A percentile compares a stretch with the other conserved stretches of the same genome.
Conservation (phyloP, 148 eudicot species). For the Diospyros lotus region DNA sequence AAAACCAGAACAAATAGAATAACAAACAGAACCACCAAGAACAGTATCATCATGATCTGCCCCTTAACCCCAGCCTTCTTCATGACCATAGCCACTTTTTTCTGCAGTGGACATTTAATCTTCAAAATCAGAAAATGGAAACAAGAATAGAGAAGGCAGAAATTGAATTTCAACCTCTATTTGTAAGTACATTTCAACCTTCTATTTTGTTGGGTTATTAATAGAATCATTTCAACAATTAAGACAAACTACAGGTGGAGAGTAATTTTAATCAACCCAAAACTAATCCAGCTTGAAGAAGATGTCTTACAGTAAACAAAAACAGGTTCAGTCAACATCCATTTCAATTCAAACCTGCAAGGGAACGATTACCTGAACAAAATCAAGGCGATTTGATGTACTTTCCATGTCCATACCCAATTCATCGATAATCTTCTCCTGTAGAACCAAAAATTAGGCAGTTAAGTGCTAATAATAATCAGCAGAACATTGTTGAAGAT, state of each 20-base stretch:
- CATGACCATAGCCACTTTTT: constrained; percentile 86
- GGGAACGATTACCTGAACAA: constrained; percentile 68
- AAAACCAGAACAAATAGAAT: constrained; percentile 79
- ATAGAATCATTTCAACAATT: neutral
- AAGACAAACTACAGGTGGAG: too few species aligned
- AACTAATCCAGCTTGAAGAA: neutral
- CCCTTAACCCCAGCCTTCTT: constrained; percentile 94
- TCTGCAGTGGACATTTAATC: constrained; percentile 39
- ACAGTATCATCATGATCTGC: constrained; percentile 77
- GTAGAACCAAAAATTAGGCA: constrained; percentile 20
- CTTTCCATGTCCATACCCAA: constrained; percentile 91
- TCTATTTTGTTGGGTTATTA: neutral
- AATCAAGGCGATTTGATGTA: constrained; percentile 88
- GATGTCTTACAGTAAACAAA: too few species aligned
- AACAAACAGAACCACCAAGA: constrained; percentile 67
- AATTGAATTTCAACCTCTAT: neutral
- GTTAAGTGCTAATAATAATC: neutral
- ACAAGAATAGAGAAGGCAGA: neutral
- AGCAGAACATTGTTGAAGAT: neutral
- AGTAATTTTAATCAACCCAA: neutral
- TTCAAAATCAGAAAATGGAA: neutral
- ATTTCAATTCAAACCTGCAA: neutral
- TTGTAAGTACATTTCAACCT: neutral
- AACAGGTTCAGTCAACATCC: too few species aligned
- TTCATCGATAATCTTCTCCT: constrained; percentile 90